A percentile compares a stretch with the other conserved stretches of the same genome.
phyloP scores from a whole-genome alignment of 805 yeast genomes.

The Sporopachydermia lactativora region DNA sequence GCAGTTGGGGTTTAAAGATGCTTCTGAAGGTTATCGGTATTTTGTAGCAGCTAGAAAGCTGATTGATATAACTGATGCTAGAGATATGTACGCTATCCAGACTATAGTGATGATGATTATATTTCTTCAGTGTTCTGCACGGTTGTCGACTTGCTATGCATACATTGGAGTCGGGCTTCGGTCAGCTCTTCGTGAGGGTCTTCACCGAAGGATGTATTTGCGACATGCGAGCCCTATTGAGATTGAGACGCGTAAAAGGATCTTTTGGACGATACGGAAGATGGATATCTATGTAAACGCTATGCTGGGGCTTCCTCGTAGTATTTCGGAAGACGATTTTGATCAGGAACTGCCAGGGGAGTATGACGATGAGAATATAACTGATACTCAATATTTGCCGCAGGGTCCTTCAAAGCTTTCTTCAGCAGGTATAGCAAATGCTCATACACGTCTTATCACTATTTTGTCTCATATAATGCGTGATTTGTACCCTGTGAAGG shows the following conservation, averaged over 20 bases:
- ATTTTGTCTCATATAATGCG: slow-evolving; percentile 60
- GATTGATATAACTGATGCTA: slow-evolving; percentile 72
- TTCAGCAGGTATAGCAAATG: slow-evolving; percentile 69
- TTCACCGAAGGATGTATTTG: slow-evolving; percentile 58
- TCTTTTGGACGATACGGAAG: slow-evolving; percentile 83
- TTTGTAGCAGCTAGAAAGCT: slow-evolving; percentile 69
- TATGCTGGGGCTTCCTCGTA: slow-evolving; percentile 71
- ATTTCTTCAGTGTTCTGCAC: slow-evolving; percentile 78
- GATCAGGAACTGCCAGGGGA: slow-evolving; percentile 82
- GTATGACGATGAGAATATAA: slow-evolving; percentile 76
- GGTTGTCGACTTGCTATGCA: slow-evolving; percentile 76
- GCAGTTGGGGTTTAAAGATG: slow-evolving; percentile 22
- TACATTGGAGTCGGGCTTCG: slow-evolving; percentile 81
- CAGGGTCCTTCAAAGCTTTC: slow-evolving; percentile 42
- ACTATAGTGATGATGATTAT: slow-evolving; percentile 77
- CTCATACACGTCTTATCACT: slow-evolving; percentile 63
- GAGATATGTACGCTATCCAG: slow-evolving; percentile 72
- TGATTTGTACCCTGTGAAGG: slow-evolving; percentile 61
- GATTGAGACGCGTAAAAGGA: slow-evolving; percentile 66
- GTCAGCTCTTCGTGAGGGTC: slow-evolving; percentile 69
- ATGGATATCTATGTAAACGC: slow-evolving; percentile 86
- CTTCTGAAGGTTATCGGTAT: slow-evolving; percentile 56
- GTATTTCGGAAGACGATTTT: slow-evolving; percentile 62
- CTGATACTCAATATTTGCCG: slow-evolving; percentile 40
- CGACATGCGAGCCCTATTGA: slow-evolving; percentile 60